Percentiles rank a stretch among this genome's conserved stretches.
Evolutionary conservation across 108 stramenopile genomes (phyloP).

Genomic region (Skeletonema costatum): DNA sequence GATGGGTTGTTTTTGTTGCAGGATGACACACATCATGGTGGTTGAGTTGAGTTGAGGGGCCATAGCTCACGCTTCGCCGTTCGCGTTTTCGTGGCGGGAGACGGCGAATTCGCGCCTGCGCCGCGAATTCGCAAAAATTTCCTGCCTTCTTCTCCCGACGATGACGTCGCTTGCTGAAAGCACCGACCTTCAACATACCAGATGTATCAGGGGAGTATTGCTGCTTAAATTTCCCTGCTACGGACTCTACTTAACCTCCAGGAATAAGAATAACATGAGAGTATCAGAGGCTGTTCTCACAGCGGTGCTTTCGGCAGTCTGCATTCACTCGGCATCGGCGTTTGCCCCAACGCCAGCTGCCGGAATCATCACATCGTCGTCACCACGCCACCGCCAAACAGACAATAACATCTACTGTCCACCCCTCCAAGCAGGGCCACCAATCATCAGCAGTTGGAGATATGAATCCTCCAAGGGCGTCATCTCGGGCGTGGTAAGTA

Average conservation of each 20-base stretch:
- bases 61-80: too few relatives aligned
- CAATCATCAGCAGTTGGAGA: conserved; percentile 42
- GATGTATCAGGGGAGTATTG: too few relatives aligned
- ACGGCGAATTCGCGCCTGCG: too few relatives aligned
- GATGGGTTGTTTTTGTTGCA: too few relatives aligned
- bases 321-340: conserved; percentile 4
- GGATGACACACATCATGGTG: too few relatives aligned
- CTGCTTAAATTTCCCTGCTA: too few relatives aligned
- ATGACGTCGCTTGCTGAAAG: too few relatives aligned
- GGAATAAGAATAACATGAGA: background rate
- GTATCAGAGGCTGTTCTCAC: conserved; percentile 5
- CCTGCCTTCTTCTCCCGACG: too few relatives aligned
- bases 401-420: conserved; percentile 13
- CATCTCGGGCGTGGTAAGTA: conserved; percentile 51
- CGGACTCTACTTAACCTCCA: background rate
- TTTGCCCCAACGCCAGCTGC: conserved; percentile 17
- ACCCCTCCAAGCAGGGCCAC: conserved; percentile 33
- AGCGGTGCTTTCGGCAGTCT: background rate
- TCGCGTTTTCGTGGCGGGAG: too few relatives aligned
- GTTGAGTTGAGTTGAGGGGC: too few relatives aligned
- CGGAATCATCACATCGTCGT: background rate
- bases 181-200: too few relatives aligned
- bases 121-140: too few relatives aligned
- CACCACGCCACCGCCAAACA: background rate
- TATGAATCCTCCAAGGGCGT: conserved; percentile 45